These are phyloP conservation scores for Eimeria mitis DNA, from an alignment of 169 alveolate genomes.

Conservation along the genomic window DNA sequence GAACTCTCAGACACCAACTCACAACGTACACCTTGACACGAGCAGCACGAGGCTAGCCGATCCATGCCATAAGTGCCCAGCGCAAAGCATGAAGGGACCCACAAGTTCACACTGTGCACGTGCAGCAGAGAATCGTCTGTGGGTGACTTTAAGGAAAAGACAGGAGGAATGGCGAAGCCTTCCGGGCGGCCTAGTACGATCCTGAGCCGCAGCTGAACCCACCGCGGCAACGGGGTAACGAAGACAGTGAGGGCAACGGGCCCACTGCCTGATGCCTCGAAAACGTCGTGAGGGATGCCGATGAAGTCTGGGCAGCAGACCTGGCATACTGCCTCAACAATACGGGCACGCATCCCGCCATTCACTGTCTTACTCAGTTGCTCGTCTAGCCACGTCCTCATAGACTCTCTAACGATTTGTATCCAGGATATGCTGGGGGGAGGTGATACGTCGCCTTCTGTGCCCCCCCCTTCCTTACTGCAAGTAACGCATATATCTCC, in stretches of 20 bases:
- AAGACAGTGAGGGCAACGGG: conserved; percentile 23
- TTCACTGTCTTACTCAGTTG: background rate
- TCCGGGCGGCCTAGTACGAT: background rate
- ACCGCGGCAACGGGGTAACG: conserved; percentile 41
- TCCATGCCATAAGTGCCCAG: background rate
- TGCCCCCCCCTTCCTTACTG: background rate
- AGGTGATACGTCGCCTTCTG: background rate
- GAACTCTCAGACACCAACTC: conserved; percentile 12
- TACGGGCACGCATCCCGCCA: background rate
- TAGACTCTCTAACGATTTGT: background rate
- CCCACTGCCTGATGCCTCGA: background rate
- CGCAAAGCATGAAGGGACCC: conserved; percentile 52
- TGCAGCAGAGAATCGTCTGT: conserved; percentile 23
- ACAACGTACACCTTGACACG: conserved; percentile 52
- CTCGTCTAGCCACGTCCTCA: conserved; percentile 17
- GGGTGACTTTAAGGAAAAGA: background rate
- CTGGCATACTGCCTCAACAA: conserved; percentile 27
- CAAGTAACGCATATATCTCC: conserved; percentile 34
- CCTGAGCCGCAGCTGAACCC: conserved; percentile 27
- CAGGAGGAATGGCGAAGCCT: background rate
- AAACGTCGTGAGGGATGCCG: background rate
- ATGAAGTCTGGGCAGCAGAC: background rate
- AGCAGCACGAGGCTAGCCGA: background rate
- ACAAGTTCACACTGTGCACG: conserved; percentile 55
- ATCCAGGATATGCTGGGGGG: background rate